Percentiles rank a stretch among this genome's conserved stretches.
phyloP scores from a whole-genome alignment of 202 grass and related monocot genomes.

The Hordeum pubiflorum region DNA sequence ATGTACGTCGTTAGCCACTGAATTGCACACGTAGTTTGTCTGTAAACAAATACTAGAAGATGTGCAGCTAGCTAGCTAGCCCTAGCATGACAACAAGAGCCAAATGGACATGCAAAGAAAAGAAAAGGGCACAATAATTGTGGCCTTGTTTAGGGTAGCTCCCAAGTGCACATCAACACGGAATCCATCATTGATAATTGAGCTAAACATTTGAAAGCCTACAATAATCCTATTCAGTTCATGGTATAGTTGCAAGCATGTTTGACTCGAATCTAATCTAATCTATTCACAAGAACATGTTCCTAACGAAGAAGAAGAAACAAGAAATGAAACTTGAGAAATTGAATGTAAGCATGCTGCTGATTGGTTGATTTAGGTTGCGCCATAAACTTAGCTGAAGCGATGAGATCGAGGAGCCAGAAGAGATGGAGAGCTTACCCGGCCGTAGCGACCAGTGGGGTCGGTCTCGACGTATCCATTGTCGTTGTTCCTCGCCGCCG shows the following conservation, averaged over 20 bases:
- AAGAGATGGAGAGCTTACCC: constrained; percentile 34
- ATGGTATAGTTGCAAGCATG: not conserved
- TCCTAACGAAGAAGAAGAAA: not conserved
- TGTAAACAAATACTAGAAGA: not conserved
- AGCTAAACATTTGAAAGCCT: not conserved
- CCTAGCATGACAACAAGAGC: constrained; percentile 3
- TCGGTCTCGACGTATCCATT: constrained; percentile 72
- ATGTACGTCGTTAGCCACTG: not conserved
- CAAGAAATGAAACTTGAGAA: not conserved
- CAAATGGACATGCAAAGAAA: not conserved
- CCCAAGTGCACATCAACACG: constrained; percentile 12
- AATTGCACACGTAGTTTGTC: not conserved
- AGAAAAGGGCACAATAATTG: not conserved
- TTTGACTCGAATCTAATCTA: not conserved
- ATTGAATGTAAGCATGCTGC: not conserved
- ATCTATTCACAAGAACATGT: not conserved
- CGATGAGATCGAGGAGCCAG: not conserved
- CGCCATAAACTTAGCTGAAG: not conserved
- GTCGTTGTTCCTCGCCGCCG: constrained; percentile 1
- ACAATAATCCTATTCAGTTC: not conserved
- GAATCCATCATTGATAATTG: not conserved
- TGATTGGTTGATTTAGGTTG: not conserved
- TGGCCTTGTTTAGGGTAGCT: not conserved
- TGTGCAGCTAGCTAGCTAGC: not conserved
- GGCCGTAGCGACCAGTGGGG: constrained; percentile 62